Base-by-base conservation (phyloP, 306 rosid genomes). In the Bauhinia variegata region DNA sequence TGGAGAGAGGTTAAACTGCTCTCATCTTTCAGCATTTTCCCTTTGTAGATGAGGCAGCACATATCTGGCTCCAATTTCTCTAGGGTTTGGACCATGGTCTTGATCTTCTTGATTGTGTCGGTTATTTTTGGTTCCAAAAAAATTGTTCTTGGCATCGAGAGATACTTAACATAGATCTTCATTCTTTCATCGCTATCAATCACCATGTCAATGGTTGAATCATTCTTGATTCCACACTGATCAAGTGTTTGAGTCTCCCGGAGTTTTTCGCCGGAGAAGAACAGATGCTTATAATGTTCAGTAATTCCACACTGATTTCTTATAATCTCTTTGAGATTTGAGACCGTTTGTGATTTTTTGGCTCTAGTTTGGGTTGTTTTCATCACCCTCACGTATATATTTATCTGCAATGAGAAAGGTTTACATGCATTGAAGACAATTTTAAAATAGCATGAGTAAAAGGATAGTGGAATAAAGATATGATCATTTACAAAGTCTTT, bases 11-110 rank as follows among this genome's bases (percentile, higher is more conserved):
- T 56, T 36, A 72, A 18, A 9, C 60, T 73, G 13, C 70, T 47
- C 5, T 78, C 73, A 17, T 72, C 75, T 16, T 78, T 66, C 14
- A 78, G 71, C 12, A 56, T 33, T 39, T 72, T 18, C 28, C 78
- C 78, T 34, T 34, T 46, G 15, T 49, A 54, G 38, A 78, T 28
- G 4, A 78, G 63, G 47, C 71, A 54, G 8, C 57, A 67, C 10
- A 2, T 43, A 17, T 59, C 71, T 6, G 14, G 36, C 7, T 61
- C 28, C 15, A 61, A 34, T 36, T 47, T 62, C 49, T 44, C 42
- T 37, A 31, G 63, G 4, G 16, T 57, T 42, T 53, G 65, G 15
- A 72, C 60, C 33, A 44, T 60, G 23, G 50, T 9, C 42, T 67
- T 72, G 48, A 78, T 48, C 31, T 37, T 64, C 16, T 43, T 41